Evolutionary conservation across 148 eudicot species (phyloP).

Genomic region (Silene latifolia): DNA sequence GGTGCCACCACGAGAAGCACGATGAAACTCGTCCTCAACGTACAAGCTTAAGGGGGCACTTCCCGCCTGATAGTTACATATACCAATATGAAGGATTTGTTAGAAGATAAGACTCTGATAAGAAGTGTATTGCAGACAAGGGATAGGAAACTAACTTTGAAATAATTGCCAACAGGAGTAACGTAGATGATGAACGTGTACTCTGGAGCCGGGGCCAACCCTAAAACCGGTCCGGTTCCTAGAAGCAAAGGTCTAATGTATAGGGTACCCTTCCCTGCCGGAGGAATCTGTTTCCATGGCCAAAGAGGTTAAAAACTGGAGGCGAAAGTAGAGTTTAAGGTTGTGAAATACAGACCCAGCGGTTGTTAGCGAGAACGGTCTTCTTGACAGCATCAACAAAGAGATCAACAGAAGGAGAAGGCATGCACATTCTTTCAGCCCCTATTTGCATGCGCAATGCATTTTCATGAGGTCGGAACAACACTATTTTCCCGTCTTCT

Average conservation of each 20-base stretch:
- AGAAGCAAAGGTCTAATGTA: conserved; percentile 78
- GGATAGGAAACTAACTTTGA: conserved; percentile 39
- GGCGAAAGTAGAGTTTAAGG: too few relatives aligned
- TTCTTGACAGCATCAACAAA: conserved; percentile 43
- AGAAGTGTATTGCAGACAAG: background rate
- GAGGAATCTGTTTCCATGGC: conserved; percentile 63
- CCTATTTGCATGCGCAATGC: conserved; percentile 38
- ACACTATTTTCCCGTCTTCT: conserved; percentile 28
- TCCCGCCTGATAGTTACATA: conserved; percentile 60
- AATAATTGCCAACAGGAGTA: conserved; percentile 75
- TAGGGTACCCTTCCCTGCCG: conserved; percentile 75
- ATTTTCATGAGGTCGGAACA: conserved; percentile 41
- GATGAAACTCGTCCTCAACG: conserved; percentile 64
- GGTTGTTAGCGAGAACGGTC: conserved; percentile 40
- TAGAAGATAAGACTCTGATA: background rate
- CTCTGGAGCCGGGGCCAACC: conserved; percentile 70
- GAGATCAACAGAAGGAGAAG: conserved; percentile 41
- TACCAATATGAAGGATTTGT: too few relatives aligned
- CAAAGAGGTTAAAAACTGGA: too few relatives aligned
- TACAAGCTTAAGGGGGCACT: conserved; percentile 57
- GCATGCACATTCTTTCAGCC: conserved; percentile 52
- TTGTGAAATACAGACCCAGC: conserved; percentile 49
- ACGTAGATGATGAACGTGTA: conserved; percentile 75
- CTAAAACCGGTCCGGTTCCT: conserved; percentile 73
- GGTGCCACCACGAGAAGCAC: conserved; percentile 73